Percentiles rank a stretch among this genome's conserved stretches.
phyloP scores from a whole-genome alignment of 1,284 basidiomycete species.

The Pyrrhoderma noxium region DNA sequence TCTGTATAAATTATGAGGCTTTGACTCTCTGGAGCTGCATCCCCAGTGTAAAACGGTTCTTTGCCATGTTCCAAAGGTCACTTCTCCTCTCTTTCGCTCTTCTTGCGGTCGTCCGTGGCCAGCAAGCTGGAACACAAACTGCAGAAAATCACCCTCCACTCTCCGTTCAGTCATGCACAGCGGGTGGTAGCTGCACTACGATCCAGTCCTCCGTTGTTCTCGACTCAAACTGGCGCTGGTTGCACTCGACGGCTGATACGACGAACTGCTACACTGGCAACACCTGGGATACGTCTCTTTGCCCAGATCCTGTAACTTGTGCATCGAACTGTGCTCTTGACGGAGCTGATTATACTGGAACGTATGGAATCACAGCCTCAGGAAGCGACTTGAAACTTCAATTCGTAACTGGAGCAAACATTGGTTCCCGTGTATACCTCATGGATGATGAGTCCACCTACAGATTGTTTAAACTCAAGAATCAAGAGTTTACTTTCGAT shows the following conservation, averaged over 20 bases:
- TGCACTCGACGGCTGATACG: constrained; percentile 22
- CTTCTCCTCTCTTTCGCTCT: constrained; percentile 28
- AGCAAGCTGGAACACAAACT: constrained; percentile 34
- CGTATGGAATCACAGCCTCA: constrained; percentile 36
- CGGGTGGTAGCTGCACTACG: constrained; percentile 33
- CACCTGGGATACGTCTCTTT: constrained; percentile 30
- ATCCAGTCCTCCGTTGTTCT: constrained; percentile 29
- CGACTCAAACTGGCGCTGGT: constrained; percentile 28
- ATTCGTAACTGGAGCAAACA: constrained; percentile 42
- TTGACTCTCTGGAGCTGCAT: too few species aligned
- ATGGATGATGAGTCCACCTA: constrained; percentile 38
- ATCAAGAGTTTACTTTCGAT: constrained; percentile 52
- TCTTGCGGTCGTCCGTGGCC: constrained; percentile 29
- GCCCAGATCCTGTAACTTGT: constrained; percentile 31
- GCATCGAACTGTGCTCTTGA: constrained; percentile 47
- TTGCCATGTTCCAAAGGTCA: constrained; percentile 27
- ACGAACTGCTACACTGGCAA: constrained; percentile 27
- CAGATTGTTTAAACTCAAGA: constrained; percentile 45
- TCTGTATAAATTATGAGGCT: too few species aligned
- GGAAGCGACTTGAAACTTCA: constrained; percentile 44
- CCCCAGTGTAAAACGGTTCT: too few species aligned
- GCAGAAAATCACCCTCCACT: constrained; percentile 37
- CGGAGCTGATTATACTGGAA: constrained; percentile 46
- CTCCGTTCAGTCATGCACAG: constrained; percentile 34
- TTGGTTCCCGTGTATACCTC: constrained; percentile 52